Percentiles rank a stretch among this genome's conserved stretches.
These are phyloP conservation scores for Cordia subcordata DNA, from an alignment of 257 asterid species.

Conservation along the genomic window DNA sequence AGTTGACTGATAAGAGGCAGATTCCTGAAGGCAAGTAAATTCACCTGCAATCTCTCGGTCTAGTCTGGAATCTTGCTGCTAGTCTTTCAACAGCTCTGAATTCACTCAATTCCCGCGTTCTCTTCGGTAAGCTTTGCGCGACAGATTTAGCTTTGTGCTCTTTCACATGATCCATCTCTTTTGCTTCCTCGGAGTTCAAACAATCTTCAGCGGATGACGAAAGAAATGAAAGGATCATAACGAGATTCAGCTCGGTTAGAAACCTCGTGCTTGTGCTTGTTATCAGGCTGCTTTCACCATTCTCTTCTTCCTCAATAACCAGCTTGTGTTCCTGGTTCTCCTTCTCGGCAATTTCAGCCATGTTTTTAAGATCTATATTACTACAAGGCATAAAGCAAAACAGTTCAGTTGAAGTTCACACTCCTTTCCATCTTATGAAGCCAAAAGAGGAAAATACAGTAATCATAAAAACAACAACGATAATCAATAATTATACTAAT, in stretches of 20 bases:
- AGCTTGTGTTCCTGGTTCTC: not conserved
- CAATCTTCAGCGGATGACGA: not conserved
- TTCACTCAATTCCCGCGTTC: not conserved
- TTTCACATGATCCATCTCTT: not conserved
- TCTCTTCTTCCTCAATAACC: not conserved
- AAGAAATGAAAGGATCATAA: constrained; percentile 5
- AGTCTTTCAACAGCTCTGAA: constrained; percentile 1
- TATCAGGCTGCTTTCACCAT: not conserved
- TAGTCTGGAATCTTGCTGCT: not conserved
- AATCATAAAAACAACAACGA: no score
- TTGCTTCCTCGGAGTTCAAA: not conserved
- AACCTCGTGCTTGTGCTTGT: not conserved
- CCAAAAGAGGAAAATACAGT: no score
- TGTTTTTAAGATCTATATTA: not conserved
- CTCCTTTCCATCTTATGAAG: no score
- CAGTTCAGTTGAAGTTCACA: no score
- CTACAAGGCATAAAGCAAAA: not conserved
- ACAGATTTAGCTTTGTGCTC: not conserved
- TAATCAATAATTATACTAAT: no score
- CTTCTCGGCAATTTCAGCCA: not conserved
- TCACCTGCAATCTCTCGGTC: constrained; percentile 1
- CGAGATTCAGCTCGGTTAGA: not conserved
- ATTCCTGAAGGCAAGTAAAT: not conserved
- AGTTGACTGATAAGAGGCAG: not conserved
- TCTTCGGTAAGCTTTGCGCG: not conserved